Base-by-base conservation (phyloP, 306 rosid genomes). In the Morella rubra region DNA sequence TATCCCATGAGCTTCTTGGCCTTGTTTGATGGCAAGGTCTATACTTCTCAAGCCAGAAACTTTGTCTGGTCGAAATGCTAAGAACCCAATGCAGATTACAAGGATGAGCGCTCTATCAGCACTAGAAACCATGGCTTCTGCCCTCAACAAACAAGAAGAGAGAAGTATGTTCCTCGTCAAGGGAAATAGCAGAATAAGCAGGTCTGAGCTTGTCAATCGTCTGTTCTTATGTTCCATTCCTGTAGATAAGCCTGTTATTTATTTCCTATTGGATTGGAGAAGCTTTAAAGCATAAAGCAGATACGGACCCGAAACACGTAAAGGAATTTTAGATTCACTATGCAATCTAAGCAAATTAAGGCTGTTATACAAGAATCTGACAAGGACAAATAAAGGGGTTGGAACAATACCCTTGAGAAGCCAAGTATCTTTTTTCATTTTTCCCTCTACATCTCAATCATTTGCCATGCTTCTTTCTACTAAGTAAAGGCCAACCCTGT, bases 361-460 rank as follows among this genome's bases (percentile, higher is more conserved):
- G 97, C 96, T 89, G 96, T 86, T 86, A 81, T 70, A 53, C 83
- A 89, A 95, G 90, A 91, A 92, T 95, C 96, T 92, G 85, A 84
- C 89, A 78, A 82, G 85, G 84, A 83, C 84, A 85, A 86, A 83
- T 89, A 94, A 90, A 93, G 82, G 79, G 45, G 79, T 76, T 75
- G 82, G 89, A 89, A 85, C 86, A 85, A 90, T 82, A 82, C 88
- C 86, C 91, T 81, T 85, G 90, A 89, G 92, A 92, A 90, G 97
- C 93, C 87, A 88, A 84, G 93, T 81, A 90, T 89, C 90, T 85
- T 90, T 84, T 84, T 80, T 76, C 80, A 42, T 77, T 78, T 79
- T 75, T 67, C 84, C 78, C 72, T 44, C 72, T 79, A 79, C 84
- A 76, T 83, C 87, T 79, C 89, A 86, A 81, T 90, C 85, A 85